phyloP scores from a whole-genome alignment of 2,329 filamentous ascomycete genomes.

The Trichoderma atrobrunneum region DNA sequence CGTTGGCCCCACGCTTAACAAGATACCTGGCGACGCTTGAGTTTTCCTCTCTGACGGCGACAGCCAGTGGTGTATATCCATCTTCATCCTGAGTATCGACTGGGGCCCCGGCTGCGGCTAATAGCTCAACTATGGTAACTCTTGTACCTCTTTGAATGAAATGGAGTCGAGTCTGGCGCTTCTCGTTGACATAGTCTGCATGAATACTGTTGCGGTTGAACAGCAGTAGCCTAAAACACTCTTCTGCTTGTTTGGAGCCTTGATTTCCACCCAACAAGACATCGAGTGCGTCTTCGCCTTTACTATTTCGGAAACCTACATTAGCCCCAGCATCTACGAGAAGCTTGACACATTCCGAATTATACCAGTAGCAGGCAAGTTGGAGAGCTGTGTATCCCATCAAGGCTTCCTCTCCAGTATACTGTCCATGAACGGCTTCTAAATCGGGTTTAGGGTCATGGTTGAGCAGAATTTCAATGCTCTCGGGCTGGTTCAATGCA shows the following conservation, averaged over 20 bases:
- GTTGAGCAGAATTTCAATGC: background rate
- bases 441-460: background rate
- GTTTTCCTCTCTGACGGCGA: background rate
- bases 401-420: background rate
- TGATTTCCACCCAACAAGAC: background rate
- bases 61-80: background rate
- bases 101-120: background rate
- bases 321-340: background rate
- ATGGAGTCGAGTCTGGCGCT: background rate
- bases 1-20: background rate
- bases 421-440: background rate
- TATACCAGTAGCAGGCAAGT: fast-evolving
- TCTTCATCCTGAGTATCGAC: background rate
- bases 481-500: background rate
- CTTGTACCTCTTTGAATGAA: background rate
- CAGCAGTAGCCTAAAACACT: background rate
- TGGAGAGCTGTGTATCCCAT: background rate
- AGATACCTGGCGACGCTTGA: background rate
- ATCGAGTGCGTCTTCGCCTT: background rate
- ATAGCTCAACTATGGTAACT: background rate
- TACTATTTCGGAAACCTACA: background rate
- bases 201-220: background rate
- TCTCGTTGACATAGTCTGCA: background rate
- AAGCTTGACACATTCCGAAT: background rate
- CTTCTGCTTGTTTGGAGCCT: background rate